Percentiles rank a stretch among this genome's conserved stretches.
phyloP scores from a whole-genome alignment of 768 basidiomycete species.

The Fomitopsis serialis region DNA sequence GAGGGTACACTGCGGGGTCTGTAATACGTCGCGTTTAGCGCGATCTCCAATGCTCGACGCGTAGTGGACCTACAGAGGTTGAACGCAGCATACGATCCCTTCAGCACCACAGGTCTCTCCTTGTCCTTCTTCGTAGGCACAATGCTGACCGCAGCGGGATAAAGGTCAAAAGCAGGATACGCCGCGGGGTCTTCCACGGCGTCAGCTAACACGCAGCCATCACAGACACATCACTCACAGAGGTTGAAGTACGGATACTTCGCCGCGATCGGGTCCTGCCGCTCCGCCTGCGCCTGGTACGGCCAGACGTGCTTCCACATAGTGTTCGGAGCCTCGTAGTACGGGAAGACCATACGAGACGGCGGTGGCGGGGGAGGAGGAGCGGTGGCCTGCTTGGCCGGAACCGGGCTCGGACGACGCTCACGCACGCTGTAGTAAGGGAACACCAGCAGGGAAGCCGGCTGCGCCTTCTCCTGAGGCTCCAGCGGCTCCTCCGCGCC shows the following conservation, averaged over 20 bases:
- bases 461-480: neutral
- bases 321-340: neutral
- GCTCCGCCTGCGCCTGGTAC: conserved; percentile 3
- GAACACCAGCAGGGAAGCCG: neutral
- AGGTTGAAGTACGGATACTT: conserved; percentile 31
- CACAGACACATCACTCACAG: conserved; percentile 13
- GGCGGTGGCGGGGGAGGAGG: neutral
- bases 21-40: neutral
- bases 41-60: too few species aligned
- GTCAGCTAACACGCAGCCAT: neutral
- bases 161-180: conserved; percentile 27
- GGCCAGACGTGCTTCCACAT: conserved; percentile 18
- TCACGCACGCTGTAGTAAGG: conserved; percentile 1
- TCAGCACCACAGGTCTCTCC: conserved; percentile 3
- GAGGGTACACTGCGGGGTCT: conserved; percentile 23
- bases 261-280: neutral
- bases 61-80: conserved; percentile 14
- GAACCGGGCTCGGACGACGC: neutral
- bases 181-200: conserved; percentile 32
- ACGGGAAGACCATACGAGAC: neutral
- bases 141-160: conserved; percentile 16
- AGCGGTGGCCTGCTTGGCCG: neutral
- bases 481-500: neutral
- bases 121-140: neutral
- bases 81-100: conserved; percentile 10